These are phyloP conservation scores for Davidsoniella eucalypti DNA, from an alignment of 2,329 filamentous ascomycete genomes.

Conservation along the genomic window DNA sequence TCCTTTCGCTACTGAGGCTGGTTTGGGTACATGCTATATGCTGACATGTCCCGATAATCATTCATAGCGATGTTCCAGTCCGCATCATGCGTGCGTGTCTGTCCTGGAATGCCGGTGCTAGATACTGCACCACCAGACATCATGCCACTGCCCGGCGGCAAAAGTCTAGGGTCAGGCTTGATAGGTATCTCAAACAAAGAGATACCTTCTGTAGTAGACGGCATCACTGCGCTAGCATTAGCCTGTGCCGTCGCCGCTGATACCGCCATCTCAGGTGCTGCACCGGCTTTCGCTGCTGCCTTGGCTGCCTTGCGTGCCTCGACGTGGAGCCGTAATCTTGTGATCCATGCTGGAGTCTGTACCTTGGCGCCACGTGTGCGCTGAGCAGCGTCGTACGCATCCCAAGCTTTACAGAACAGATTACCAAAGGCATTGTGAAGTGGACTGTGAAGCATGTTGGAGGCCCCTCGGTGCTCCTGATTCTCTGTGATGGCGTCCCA, in stretches of 20 bases:
- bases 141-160: no score
- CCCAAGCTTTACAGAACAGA: conserved; percentile 47
- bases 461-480: conserved; percentile 33
- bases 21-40: conserved; percentile 13
- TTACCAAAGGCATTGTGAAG: conserved; percentile 41
- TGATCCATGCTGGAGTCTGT: conserved; percentile 30
- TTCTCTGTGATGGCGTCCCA: conserved; percentile 41
- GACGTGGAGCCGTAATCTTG: conserved; percentile 28
- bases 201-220: no score
- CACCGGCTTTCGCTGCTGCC: background rate
- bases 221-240: no score
- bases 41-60: conserved; percentile 20
- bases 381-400: conserved; percentile 34
- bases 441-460: conserved; percentile 34
- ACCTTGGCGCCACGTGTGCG: conserved; percentile 27
- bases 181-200: no score
- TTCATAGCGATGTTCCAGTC: conserved; percentile 34
- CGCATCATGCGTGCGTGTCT: conserved; percentile 20
- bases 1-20: background rate
- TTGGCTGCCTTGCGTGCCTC: conserved; percentile 19
- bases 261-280: no score
- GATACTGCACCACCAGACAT: no score
- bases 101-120: background rate
- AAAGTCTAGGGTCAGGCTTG: no score
- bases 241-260: no score